Conservation (phyloP, 2,329 filamentous ascomycete genomes). For the Talaromyces marneffei region DNA sequence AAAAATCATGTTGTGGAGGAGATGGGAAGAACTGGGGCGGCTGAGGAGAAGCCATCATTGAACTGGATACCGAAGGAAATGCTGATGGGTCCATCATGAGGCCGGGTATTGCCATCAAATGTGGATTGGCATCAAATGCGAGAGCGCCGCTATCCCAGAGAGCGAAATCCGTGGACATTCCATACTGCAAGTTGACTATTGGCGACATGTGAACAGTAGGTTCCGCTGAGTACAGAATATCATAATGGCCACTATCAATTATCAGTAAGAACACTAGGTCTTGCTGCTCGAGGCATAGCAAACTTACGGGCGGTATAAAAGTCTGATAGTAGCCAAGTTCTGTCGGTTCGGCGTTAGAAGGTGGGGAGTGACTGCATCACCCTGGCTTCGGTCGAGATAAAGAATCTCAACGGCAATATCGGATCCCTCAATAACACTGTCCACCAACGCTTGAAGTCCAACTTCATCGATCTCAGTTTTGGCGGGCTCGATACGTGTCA, state of each 20-base stretch:
- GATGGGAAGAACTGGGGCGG: slow-evolving; percentile 22
- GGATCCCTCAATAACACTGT: slow-evolving; percentile 72
- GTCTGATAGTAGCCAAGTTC: slow-evolving; percentile 57
- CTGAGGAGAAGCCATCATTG: slow-evolving; percentile 28
- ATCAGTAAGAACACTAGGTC: neutral
- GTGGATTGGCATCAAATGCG: slow-evolving; percentile 36
- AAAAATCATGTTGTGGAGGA: slow-evolving; percentile 31
- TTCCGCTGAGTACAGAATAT: slow-evolving; percentile 74
- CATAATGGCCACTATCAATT: slow-evolving; percentile 71
- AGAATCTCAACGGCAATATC: slow-evolving; percentile 78
- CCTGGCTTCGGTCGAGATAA: slow-evolving; percentile 82
- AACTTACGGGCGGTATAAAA: slow-evolving; percentile 62
- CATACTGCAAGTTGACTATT: slow-evolving; percentile 38
- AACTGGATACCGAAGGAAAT: slow-evolving; percentile 25
- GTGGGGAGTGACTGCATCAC: slow-evolving; percentile 60
- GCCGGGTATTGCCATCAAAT: slow-evolving; percentile 37
- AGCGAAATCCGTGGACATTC: slow-evolving; percentile 34
- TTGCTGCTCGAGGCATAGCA: too few relatives aligned
- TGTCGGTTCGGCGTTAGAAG: slow-evolving; percentile 31
- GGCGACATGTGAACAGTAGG: slow-evolving; percentile 33
- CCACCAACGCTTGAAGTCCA: slow-evolving; percentile 70
- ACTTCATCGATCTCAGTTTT: slow-evolving; percentile 85
- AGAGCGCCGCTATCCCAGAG: slow-evolving; percentile 34
- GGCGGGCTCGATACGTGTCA: slow-evolving; percentile 64
- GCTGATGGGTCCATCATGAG: slow-evolving; percentile 32